Conservation (phyloP, 169 alveolate species). For the Plasmodium relictum region DNA sequence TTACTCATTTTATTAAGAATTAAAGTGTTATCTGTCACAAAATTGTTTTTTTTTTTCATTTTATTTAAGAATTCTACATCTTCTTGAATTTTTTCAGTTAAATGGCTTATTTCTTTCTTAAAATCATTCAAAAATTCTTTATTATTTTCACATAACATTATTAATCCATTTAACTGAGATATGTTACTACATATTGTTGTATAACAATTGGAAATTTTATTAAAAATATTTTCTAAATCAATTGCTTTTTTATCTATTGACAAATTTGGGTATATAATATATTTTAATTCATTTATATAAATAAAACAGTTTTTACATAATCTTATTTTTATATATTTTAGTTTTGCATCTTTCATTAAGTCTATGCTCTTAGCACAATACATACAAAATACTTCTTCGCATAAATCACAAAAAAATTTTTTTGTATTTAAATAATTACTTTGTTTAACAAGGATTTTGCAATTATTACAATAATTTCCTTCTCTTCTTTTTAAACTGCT, state of each 20-base stretch:
- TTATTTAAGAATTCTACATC: conserved; percentile 39
- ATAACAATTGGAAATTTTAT: conserved; percentile 56
- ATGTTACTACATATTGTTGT: conserved; percentile 59
- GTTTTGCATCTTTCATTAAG: conserved; percentile 52
- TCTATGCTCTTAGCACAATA: conserved; percentile 60
- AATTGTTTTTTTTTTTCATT: conserved; percentile 59
- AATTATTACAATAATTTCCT: conserved; percentile 42
- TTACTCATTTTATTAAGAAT: conserved; percentile 57
- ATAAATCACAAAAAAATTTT: conserved; percentile 52
- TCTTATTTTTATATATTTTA: conserved; percentile 66
- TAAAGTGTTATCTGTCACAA: conserved; percentile 23
- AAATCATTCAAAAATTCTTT: conserved; percentile 51
- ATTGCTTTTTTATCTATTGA: conserved; percentile 61
- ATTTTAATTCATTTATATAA: conserved; percentile 71
- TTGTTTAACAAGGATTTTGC: conserved; percentile 31
- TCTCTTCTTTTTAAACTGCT: conserved; percentile 38
- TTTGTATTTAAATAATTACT: conserved; percentile 27
- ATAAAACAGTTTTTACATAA: conserved; percentile 62
- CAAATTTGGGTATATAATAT: conserved; percentile 62
- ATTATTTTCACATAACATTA: conserved; percentile 64
- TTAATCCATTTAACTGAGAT: conserved; percentile 66
- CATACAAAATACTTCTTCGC: conserved; percentile 57
- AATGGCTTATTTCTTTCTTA: conserved; percentile 45
- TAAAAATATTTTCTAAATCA: conserved; percentile 45
- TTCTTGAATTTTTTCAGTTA: conserved; percentile 24